Base-by-base conservation (phyloP, 192 early-diverging fungal genomes). In the Entomortierella lignicola region DNA sequence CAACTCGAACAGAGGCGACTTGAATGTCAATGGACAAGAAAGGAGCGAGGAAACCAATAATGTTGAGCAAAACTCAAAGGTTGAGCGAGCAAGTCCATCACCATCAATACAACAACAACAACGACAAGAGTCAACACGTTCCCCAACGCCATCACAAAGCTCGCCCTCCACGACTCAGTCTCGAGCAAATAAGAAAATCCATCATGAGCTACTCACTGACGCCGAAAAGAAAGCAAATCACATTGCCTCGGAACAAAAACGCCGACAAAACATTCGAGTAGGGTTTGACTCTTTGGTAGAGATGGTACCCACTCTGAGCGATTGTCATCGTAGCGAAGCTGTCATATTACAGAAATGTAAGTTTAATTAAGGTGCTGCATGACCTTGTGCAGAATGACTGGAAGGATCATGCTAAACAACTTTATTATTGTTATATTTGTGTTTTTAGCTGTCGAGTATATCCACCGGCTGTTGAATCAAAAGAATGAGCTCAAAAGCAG, bases 171-270 rank as follows among this genome's bases (percentile, higher is more conserved):
- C 71, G 8, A 12, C 44, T 4, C 34, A 37, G 10, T 10, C 34
- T 37, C 34, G 34, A 37, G 5, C 34, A 4, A 47, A 47, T 15
- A 80, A 80, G 48, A 88, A 87, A 32, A 66, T 69, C 12, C 77
- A 71, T 44, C 86, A 92, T 79, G 94, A 94, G 70, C 74, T 95
- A 50, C 82, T 97, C 58, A 91, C 96, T 1, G 96, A 96, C 43
- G 90, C 92, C 20, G 93, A 96, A 57, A 97, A 97, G 80, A 93
- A 94, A 69, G 92, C 92, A 15, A 97, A 97, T 83, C 96, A 98
- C 81, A 98, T 98, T 85, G 95, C 93, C 1, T 95, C 93, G 26
- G 96, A 98, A 79, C 94, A 98, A 77, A 94, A 95, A 72, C 90
- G 96, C 57, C 85, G 96, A 50, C 92, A 94, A 60, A 95, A 97